Evolutionary conservation across 805 yeast genomes (phyloP).

Genomic region (Wickerhamomyces chambardii): DNA sequence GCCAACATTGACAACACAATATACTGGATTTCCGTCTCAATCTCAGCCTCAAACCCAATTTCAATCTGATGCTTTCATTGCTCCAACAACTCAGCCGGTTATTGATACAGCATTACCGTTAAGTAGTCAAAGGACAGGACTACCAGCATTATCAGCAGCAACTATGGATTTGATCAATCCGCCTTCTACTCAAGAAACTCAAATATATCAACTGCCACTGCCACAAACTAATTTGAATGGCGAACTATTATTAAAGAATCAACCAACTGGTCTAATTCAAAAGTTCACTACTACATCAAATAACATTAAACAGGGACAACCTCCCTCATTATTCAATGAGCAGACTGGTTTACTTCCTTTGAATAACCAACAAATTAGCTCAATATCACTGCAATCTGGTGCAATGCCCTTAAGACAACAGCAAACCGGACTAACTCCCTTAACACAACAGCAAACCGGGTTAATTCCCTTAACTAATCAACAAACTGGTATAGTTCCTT

Average conservation of each 20-base stretch:
- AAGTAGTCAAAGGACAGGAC: too few relatives aligned
- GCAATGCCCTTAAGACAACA: conserved; percentile 3
- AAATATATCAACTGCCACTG: conserved; percentile 3
- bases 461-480: conserved; percentile 17
- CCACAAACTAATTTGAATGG: conserved; percentile 18
- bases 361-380: conserved; percentile 11
- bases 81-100: conserved; percentile 5
- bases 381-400: conserved; percentile 9
- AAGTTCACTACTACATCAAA: too few relatives aligned
- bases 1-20: conserved; percentile 37
- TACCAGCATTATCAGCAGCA: conserved; percentile 20
- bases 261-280: conserved; percentile 20
- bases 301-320: not conserved
- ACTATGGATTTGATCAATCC: conserved; percentile 32
- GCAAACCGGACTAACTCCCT: conserved; percentile 12
- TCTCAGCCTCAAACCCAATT: conserved; percentile 1
- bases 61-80: conserved; percentile 20
- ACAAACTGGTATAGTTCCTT: conserved; percentile 3
- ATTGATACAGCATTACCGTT: conserved; percentile 19
- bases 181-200: conserved; percentile 12
- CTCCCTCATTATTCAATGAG: conserved; percentile 37
- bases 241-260: conserved; percentile 1
- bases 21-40: conserved; percentile 22
- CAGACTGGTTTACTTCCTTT: conserved; percentile 58
- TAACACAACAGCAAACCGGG: conserved; percentile 28